Conservation (phyloP, 108 stramenopile genomes). For the Schizochytrium sp. region DNA sequence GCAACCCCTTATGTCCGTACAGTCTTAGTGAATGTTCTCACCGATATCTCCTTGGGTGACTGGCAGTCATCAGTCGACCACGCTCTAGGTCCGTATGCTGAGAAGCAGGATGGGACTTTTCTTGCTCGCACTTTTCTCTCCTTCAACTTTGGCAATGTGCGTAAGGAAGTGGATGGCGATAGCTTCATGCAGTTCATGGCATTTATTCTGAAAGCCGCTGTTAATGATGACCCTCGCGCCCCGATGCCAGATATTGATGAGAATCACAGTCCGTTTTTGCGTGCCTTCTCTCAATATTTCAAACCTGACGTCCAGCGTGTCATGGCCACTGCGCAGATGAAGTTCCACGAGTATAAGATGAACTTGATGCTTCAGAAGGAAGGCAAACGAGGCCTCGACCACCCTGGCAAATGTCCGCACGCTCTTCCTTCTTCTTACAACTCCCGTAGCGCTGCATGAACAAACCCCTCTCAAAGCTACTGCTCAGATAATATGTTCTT, state of each 20-base stretch:
- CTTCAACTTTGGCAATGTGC: constrained; percentile 46
- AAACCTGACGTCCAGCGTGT: neutral
- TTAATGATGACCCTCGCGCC: neutral
- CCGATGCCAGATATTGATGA: neutral
- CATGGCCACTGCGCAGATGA: constrained; percentile 7
- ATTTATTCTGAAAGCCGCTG: constrained; percentile 38
- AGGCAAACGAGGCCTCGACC: too few species aligned
- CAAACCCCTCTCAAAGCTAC: too few species aligned
- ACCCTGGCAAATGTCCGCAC: too few species aligned
- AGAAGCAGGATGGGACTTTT: neutral
- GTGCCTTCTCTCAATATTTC: neutral
- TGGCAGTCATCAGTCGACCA: constrained; percentile 34
- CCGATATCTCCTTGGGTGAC: neutral
- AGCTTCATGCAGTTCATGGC: constrained; percentile 1
- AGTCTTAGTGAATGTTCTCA: constrained; percentile 56
- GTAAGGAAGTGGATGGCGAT: constrained; percentile 35
- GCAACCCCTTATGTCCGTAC: constrained; percentile 50
- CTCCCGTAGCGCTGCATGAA: too few species aligned
- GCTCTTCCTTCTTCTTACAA: too few species aligned
- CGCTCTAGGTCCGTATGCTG: neutral
- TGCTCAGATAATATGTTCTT: too few species aligned
- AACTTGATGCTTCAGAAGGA: neutral
- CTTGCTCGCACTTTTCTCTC: neutral
- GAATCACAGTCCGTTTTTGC: neutral
- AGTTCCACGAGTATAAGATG: constrained; percentile 12